Percentiles rank a stretch among this genome's conserved stretches.
These are phyloP conservation scores for Penicillium sp. DNA, from an alignment of 2,329 filamentous ascomycete genomes.

Conservation along the genomic window DNA sequence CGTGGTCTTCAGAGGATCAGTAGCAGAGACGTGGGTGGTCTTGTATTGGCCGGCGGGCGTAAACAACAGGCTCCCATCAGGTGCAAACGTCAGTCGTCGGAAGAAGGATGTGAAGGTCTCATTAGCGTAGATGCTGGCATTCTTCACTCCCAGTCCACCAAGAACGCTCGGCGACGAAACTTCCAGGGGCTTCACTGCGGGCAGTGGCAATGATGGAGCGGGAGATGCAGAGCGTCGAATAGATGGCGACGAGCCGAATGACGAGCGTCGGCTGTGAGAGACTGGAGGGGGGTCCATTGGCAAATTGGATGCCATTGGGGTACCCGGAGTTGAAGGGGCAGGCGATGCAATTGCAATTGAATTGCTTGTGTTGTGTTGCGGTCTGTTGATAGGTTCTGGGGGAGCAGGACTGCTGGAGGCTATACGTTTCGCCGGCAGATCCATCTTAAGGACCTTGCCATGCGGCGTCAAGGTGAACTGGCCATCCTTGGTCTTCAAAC, in stretches of 20 bases:
- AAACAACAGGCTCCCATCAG: conserved; percentile 88
- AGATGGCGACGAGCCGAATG: conserved; percentile 76
- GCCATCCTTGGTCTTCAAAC: conserved; percentile 91
- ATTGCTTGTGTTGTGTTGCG: conserved; percentile 34
- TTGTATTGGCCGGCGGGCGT: conserved; percentile 96
- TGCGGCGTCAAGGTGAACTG: conserved; percentile 81
- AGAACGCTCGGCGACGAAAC: conserved; percentile 73
- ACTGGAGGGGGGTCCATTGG: conserved; percentile 96
- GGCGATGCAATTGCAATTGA: conserved; percentile 70
- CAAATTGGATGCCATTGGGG: conserved; percentile 80
- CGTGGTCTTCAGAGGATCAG: conserved; percentile 66
- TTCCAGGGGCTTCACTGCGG: conserved; percentile 92
- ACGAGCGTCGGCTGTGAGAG: conserved; percentile 90
- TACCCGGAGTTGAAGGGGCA: conserved; percentile 85
- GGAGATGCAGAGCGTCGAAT: conserved; percentile 85
- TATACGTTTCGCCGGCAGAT: conserved; percentile 85
- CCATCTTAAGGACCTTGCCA: conserved; percentile 83
- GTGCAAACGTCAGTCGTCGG: conserved; percentile 86
- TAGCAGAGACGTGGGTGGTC: conserved; percentile 65
- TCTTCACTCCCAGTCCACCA: conserved; percentile 66
- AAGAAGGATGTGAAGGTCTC: conserved; percentile 98
- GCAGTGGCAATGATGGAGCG: conserved; percentile 87
- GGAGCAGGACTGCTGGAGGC: conserved; percentile 91
- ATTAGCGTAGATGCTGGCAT: conserved; percentile 89
- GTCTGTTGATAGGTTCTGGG: conserved; percentile 61